Evolutionary conservation across 1,139 yeast genomes (phyloP).

Genomic region (Geotrichum phurueaensis): DNA sequence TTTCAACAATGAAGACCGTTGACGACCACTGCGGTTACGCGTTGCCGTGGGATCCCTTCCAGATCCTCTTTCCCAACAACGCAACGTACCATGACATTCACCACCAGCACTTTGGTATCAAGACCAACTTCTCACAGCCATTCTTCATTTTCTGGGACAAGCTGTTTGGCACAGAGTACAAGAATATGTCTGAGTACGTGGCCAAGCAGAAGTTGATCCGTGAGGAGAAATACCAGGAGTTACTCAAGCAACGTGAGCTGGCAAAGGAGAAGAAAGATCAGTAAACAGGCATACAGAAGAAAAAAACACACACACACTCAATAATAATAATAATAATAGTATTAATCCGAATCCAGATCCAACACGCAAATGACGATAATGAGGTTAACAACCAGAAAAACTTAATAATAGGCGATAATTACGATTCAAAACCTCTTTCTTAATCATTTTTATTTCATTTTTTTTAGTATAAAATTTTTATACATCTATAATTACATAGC

Average conservation of each 20-base stretch:
- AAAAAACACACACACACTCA: not conserved
- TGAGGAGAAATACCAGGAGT: constrained; percentile 22
- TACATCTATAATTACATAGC: constrained; percentile 7
- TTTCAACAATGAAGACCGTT: constrained; percentile 91
- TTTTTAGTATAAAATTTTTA: not conserved
- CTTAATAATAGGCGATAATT: not conserved
- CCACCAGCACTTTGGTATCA: constrained; percentile 93
- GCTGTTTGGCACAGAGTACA: constrained; percentile 62
- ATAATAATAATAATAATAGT: not conserved
- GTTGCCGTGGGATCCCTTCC: constrained; percentile 86
- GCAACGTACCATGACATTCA: constrained; percentile 95
- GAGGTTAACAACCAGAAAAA: not conserved
- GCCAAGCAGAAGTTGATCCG: constrained; percentile 32
- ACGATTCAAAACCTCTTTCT: not conserved
- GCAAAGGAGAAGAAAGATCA: constrained; percentile 1
- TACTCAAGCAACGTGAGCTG: not conserved
- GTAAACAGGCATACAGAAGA: not conserved
- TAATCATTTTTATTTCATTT: not conserved
- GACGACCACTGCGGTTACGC: constrained; percentile 98
- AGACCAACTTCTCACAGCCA: constrained; percentile 92
- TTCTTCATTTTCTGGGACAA: constrained; percentile 92
- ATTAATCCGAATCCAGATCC: not conserved
- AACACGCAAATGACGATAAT: not conserved
- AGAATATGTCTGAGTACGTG: constrained; percentile 39
- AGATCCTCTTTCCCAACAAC: constrained; percentile 83